Base-by-base conservation (phyloP, 257 asterid genomes). In the Orobanche coerulescens region DNA sequence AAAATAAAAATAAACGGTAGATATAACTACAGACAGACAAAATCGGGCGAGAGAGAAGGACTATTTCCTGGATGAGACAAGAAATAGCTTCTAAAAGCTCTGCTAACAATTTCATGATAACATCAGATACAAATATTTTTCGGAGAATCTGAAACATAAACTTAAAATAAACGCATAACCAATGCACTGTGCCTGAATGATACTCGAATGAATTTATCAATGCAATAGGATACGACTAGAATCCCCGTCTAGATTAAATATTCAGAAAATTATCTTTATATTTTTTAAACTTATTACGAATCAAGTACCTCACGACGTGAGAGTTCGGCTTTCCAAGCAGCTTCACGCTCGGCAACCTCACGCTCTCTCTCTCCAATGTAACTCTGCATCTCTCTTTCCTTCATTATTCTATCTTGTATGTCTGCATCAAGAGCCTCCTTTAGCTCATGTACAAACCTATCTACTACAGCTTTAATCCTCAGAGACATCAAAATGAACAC, bases 321-420 rank as follows among this genome's bases (percentile, higher is more conserved):
- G 67, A 92, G 95, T 54, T 92, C 94, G 2, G 97, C 98, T 79
- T 92, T 92, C 98, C 98, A 92, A 47, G 98, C 98, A 28, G 97
- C 97, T 82, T 92, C 98, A 0, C 98, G 93, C 69, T 92, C 98
- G 3, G 98, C 95, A 46, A 92, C 98, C 77, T 92, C 97, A 2
- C 98, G 95, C 61, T 92, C 96, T 2, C 98, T 89, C 65, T 92
- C 96, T 69, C 86, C 95, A 2, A 92, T 92, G 73, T 92, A 92
- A 74, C 98, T 88, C 84, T 92, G 98, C 98, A 92, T 86, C 87
- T 92, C 98, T 69, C 96, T 76, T 70, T 92, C 98, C 82, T 92
- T 92, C 98, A 92, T 84, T 47, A 86, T 81, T 73, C 98, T 75
- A 65, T 92, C 98, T 71, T 88, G 95, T 72, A 88, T 86, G 78